Conservation (phyloP, 805 yeast genomes). For the Pachysolen tannophilus region DNA sequence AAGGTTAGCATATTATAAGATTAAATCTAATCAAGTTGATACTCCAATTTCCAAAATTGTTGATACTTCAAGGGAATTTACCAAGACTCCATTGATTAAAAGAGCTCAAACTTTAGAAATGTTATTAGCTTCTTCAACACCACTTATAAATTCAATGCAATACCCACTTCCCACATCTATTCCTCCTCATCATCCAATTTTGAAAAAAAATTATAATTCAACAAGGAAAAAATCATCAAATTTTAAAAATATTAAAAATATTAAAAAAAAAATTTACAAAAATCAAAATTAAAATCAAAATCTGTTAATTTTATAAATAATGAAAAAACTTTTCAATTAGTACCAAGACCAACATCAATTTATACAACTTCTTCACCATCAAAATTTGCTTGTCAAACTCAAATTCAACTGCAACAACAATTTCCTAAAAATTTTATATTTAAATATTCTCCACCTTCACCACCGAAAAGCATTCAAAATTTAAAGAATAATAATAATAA, state of each 20-base stretch:
- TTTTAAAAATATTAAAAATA: too few relatives aligned
- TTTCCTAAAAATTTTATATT: neutral
- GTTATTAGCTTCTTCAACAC: conserved; percentile 26
- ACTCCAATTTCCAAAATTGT: conserved; percentile 22
- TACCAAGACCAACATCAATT: conserved; percentile 1
- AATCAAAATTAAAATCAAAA: too few relatives aligned
- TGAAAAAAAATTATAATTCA: too few relatives aligned
- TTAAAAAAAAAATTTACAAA: too few relatives aligned
- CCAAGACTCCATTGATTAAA: too few relatives aligned
- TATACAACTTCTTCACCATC: conserved; percentile 11
- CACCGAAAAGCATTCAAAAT: neutral
- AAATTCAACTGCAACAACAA: neutral
- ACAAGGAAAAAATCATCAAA: too few relatives aligned
- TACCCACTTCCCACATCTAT: too few relatives aligned
- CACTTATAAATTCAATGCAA: conserved; percentile 10
- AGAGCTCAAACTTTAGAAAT: neutral
- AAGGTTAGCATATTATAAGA: conserved; percentile 44
- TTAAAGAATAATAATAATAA: neutral
- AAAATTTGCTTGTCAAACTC: conserved; percentile 3
- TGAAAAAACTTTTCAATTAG: too few relatives aligned
- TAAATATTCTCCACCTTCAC: conserved; percentile 2
- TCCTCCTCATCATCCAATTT: neutral
- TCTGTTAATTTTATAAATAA: too few relatives aligned
- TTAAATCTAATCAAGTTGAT: conserved; percentile 36
- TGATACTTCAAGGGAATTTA: too few relatives aligned